Conservation (phyloP, 2,329 filamentous ascomycete species). For the Alternaria rosae region DNA sequence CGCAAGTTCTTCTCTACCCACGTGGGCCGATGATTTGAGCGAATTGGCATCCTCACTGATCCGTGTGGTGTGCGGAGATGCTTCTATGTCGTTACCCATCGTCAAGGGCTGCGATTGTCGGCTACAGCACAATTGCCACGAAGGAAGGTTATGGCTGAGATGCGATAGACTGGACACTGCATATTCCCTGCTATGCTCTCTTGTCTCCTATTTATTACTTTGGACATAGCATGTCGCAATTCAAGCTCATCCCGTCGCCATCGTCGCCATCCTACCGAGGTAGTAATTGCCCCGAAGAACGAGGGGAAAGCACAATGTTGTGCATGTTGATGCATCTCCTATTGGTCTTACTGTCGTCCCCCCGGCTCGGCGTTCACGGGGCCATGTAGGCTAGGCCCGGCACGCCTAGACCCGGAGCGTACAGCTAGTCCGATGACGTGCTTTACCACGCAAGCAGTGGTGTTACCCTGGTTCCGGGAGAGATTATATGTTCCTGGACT, state of each 20-base stretch:
- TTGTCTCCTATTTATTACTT: slow-evolving; percentile 5
- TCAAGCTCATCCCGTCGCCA: slow-evolving; percentile 12
- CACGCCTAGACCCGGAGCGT: slow-evolving; percentile 12
- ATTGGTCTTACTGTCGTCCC: slow-evolving; percentile 1
- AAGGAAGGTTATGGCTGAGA: not conserved
- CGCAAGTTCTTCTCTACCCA: slow-evolving; percentile 39
- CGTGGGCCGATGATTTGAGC: slow-evolving; percentile 31
- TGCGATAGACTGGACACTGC: not conserved
- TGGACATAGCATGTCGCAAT: slow-evolving; percentile 32
- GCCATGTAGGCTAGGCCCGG: slow-evolving; percentile 3
- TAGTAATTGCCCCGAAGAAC: slow-evolving; percentile 9
- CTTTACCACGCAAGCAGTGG: not conserved
- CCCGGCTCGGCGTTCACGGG: not conserved
- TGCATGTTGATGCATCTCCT: slow-evolving; percentile 5
- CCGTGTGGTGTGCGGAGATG: slow-evolving; percentile 17
- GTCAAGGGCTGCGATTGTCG: slow-evolving; percentile 2
- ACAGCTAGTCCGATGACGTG: slow-evolving; percentile 13
- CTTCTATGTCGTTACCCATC: slow-evolving; percentile 39
- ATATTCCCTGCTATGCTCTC: not conserved
- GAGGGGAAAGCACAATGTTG: slow-evolving; percentile 4
- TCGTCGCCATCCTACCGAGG: slow-evolving; percentile 10
- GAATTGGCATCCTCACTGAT: slow-evolving; percentile 36
- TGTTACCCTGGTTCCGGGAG: not conserved
- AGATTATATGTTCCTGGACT: slow-evolving; percentile 4
- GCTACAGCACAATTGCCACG: not conserved